phyloP scores from a whole-genome alignment of 805 yeast genomes.

The Candida manassasensis region DNA sequence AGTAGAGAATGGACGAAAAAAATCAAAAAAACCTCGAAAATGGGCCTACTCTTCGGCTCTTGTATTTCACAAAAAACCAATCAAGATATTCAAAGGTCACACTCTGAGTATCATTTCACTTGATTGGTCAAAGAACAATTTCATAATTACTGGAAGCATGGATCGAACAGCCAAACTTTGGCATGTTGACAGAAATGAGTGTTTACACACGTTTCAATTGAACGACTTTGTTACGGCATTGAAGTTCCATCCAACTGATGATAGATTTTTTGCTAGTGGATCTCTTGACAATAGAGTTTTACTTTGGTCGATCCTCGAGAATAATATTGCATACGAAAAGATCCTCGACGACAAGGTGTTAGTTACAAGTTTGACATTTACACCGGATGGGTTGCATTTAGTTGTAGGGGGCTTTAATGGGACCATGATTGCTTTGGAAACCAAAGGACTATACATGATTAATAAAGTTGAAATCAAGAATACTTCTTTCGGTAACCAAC shows the following conservation, averaged over 20 bases:
- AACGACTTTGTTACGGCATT: constrained; percentile 81
- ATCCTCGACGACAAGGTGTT: constrained; percentile 58
- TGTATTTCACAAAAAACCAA: constrained; percentile 68
- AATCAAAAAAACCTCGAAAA: constrained; percentile 12
- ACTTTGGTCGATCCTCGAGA: constrained; percentile 83
- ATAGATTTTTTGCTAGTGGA: constrained; percentile 79
- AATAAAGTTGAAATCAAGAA: constrained; percentile 29
- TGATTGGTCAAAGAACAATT: constrained; percentile 87
- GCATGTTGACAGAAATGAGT: constrained; percentile 68
- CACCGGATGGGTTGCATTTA: constrained; percentile 58
- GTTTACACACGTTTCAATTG: constrained; percentile 63
- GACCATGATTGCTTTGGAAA: constrained; percentile 52
- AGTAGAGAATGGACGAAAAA: constrained; percentile 8
- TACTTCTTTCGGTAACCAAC: constrained; percentile 19
- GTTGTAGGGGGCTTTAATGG: constrained; percentile 82
- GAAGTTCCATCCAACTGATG: constrained; percentile 79
- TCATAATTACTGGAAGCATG: constrained; percentile 75
- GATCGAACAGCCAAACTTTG: constrained; percentile 80
- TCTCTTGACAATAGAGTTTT: constrained; percentile 71
- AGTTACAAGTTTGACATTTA: constrained; percentile 70
- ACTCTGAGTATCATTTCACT: constrained; percentile 63
- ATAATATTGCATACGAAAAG: constrained; percentile 47
- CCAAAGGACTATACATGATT: constrained; percentile 53
- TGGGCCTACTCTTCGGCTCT: constrained; percentile 53
- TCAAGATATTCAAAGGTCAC: constrained; percentile 61